Evolutionary conservation across 192 early-diverging fungal genomes (phyloP).

Genomic region (Podila epicladia): DNA sequence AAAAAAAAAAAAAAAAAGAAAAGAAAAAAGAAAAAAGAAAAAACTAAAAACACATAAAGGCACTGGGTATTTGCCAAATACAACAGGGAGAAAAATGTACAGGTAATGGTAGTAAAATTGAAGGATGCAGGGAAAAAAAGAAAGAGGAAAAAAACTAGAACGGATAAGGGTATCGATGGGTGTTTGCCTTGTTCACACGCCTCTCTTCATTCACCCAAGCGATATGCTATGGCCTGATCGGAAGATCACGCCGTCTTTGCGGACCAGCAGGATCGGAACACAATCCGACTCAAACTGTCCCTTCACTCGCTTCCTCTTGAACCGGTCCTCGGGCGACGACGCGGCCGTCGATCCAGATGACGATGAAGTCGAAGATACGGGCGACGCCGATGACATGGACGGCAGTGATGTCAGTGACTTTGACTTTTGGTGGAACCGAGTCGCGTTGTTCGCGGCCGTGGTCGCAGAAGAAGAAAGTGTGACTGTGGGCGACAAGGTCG

Average conservation of each 20-base stretch:
- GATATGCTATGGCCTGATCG: constrained; percentile 42
- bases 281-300: constrained; percentile 40
- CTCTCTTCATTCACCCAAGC: constrained; percentile 15
- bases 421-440: not conserved
- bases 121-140: not conserved
- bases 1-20: no score
- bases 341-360: not conserved
- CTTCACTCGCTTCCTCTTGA: constrained; percentile 42
- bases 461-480: not conserved
- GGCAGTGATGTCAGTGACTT: not conserved
- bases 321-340: constrained; percentile 5
- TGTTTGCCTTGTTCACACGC: not conserved
- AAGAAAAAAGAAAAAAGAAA: constrained; percentile 9
- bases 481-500: not conserved
- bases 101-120: not conserved
- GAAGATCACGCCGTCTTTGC: constrained; percentile 42
- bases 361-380: not conserved
- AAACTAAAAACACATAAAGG: not conserved
- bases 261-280: constrained; percentile 38
- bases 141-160: constrained; percentile 1
- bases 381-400: not conserved
- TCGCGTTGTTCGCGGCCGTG: not conserved
- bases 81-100: not conserved
- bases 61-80: no score
- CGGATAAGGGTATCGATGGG: not conserved